A percentile compares a stretch with the other conserved stretches of the same genome.
Conservation (phyloP, 257 asterid genomes). For the Ligustrum vulgare region DNA sequence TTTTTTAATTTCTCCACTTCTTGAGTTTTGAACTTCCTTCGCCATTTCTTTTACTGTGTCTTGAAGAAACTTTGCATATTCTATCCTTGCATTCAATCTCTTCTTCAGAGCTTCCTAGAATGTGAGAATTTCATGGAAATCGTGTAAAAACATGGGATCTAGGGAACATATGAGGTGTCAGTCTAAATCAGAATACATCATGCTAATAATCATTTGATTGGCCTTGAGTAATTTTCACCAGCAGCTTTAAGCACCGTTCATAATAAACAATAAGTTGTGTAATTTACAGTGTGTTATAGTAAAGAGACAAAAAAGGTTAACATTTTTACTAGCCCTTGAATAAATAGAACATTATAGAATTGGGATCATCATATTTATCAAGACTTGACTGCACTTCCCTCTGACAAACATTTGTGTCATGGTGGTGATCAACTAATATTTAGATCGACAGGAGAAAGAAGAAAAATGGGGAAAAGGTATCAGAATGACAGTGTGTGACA, state of each 20-base stretch:
- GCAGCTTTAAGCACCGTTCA: slow-evolving; percentile 10
- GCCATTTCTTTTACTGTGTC: slow-evolving; percentile 99
- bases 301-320: not conserved
- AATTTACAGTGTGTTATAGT: not conserved
- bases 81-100: slow-evolving; percentile 84
- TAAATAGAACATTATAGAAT: not conserved
- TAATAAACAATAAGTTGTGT: not conserved
- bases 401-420: slow-evolving; percentile 8
- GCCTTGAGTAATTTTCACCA: slow-evolving; percentile 6
- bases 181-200: slow-evolving; percentile 14
- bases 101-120: slow-evolving; percentile 78
- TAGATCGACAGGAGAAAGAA: not conserved
- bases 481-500: not conserved
- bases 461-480: not conserved
- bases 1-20: slow-evolving; percentile 82
- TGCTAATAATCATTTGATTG: not conserved
- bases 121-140: slow-evolving; percentile 22
- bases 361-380: not conserved
- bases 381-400: not conserved
- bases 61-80: slow-evolving; percentile 96
- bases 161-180: slow-evolving; percentile 11
- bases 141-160: slow-evolving; percentile 7
- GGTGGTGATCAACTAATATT: slow-evolving; percentile 3
- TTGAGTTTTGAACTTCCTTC: slow-evolving; percentile 86
- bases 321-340: not conserved